Conservation (phyloP, 768 basidiomycete genomes). For the Tulasnella sp. region DNA sequence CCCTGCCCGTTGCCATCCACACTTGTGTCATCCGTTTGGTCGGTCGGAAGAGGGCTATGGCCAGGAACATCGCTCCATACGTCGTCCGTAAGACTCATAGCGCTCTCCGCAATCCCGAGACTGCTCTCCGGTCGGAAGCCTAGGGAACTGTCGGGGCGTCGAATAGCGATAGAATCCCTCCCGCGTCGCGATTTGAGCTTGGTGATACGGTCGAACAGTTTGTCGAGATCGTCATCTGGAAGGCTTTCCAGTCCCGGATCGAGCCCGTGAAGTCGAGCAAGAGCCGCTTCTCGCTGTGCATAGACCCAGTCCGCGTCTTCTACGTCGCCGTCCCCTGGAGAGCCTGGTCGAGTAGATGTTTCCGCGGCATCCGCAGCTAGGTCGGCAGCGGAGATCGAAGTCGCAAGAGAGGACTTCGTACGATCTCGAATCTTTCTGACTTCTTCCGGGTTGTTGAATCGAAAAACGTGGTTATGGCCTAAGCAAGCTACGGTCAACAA, state of each 20-base stretch:
- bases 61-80: constrained; percentile 74
- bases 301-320: constrained; percentile 93
- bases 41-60: constrained; percentile 66
- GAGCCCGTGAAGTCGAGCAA: constrained; percentile 64
- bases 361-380: constrained; percentile 35
- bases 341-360: constrained; percentile 29
- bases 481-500: constrained; percentile 8
- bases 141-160: constrained; percentile 38
- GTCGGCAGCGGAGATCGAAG: constrained; percentile 55
- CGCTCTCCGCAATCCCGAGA: constrained; percentile 26
- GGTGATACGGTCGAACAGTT: constrained; percentile 87
- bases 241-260: constrained; percentile 87
- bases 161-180: constrained; percentile 29
- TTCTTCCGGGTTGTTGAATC: constrained; percentile 93
- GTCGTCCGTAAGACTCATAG: constrained; percentile 75
- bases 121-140: constrained; percentile 76
- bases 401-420: constrained; percentile 54
- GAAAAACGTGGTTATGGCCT: constrained; percentile 96
- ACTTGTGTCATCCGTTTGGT: constrained; percentile 80
- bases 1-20: constrained; percentile 50
- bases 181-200: constrained; percentile 75
- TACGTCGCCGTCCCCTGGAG: constrained; percentile 43
- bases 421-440: constrained; percentile 85
- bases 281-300: constrained; percentile 87
- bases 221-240: constrained; percentile 90